These are phyloP conservation scores for Scutellaria baicalensis DNA, from an alignment of 257 asterid genomes.

Conservation along the genomic window DNA sequence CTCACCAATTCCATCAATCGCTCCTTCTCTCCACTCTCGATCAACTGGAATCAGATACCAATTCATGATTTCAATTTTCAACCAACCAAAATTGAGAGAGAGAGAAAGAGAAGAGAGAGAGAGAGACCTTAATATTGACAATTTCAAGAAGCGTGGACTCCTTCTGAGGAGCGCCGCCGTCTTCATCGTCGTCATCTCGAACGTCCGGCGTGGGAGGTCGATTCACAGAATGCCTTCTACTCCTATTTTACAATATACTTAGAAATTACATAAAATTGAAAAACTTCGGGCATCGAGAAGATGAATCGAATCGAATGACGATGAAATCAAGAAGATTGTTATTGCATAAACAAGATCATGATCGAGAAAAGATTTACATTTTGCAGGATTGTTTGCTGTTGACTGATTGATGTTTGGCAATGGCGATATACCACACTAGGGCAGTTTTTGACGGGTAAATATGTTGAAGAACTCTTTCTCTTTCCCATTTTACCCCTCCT, in stretches of 20 bases:
- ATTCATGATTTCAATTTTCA: neutral
- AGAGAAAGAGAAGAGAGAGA: neutral
- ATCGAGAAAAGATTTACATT: conserved; percentile 12
- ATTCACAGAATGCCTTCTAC: conserved; percentile 38
- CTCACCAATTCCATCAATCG: conserved; percentile 46
- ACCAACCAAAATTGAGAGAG: neutral
- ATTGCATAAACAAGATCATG: neutral
- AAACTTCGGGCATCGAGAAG: neutral
- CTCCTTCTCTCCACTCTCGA: conserved; percentile 48
- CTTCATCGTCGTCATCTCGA: conserved; percentile 18
- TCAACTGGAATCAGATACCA: conserved; percentile 20
- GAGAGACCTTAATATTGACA: conserved; percentile 29
- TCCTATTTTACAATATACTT: conserved; percentile 23
- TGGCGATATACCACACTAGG: conserved; percentile 1
- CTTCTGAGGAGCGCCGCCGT: conserved; percentile 14
- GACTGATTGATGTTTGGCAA: conserved; percentile 13
- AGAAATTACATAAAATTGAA: neutral
- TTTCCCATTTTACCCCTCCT: conserved; percentile 9
- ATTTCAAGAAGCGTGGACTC: conserved; percentile 34
- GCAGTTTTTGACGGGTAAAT: conserved; percentile 17
- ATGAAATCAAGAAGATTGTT: neutral
- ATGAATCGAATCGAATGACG: neutral
- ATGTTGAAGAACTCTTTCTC: neutral
- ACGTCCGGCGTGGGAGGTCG: conserved; percentile 47
- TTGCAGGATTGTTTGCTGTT: conserved; percentile 5